phyloP scores from a whole-genome alignment of 2,329 filamentous ascomycete species.

The Graphilbum fragrans region DNA sequence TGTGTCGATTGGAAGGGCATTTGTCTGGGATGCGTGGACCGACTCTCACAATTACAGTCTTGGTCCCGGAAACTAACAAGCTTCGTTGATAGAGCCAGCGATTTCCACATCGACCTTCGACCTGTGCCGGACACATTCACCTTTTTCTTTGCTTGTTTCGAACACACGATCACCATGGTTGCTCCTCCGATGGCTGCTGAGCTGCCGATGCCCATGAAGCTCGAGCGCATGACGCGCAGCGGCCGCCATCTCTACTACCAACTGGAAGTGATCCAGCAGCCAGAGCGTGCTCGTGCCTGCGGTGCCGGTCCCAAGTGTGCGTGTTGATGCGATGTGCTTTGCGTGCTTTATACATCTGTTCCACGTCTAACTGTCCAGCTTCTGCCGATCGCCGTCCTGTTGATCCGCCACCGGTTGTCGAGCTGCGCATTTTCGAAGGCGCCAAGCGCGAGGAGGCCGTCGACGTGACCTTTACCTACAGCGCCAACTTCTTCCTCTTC shows the following conservation, averaged over 20 bases:
- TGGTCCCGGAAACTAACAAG: too few species aligned
- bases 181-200: slow-evolving; percentile 11
- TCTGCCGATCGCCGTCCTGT: slow-evolving; percentile 84
- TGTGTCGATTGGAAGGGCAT: too few species aligned
- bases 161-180: slow-evolving; percentile 7
- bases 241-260: slow-evolving; percentile 71
- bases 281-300: slow-evolving; percentile 86
- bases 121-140: too few species aligned
- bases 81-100: too few species aligned
- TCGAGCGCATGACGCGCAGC: slow-evolving; percentile 52
- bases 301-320: slow-evolving; percentile 91
- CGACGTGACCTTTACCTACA: slow-evolving; percentile 81
- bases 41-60: too few species aligned
- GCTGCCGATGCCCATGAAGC: slow-evolving; percentile 15
- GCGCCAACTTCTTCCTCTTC: slow-evolving; percentile 95
- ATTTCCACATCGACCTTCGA: too few species aligned
- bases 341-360: background rate
- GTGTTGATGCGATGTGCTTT: slow-evolving; percentile 17
- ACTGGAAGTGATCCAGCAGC: slow-evolving; percentile 83
- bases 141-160: background rate
- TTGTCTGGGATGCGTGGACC: too few species aligned
- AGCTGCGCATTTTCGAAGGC: slow-evolving; percentile 75
- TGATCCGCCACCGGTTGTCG: slow-evolving; percentile 87
- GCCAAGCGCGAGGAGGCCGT: slow-evolving; percentile 44
- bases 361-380: slow-evolving; percentile 30